Conservation (phyloP, 305 asterid species). For the Rubia tinctorum region DNA sequence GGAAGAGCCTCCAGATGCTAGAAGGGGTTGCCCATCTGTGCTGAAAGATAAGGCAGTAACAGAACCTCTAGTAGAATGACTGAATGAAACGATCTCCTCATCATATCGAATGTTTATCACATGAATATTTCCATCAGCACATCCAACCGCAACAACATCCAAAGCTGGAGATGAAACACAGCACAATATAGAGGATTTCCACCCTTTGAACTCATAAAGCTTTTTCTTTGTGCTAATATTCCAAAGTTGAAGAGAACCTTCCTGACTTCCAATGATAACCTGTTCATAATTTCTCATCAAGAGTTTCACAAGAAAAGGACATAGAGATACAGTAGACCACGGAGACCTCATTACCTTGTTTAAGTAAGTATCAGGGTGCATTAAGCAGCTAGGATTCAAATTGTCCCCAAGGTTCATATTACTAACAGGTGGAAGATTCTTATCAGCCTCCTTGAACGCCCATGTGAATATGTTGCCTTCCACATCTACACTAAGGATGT, state of each 20-base stretch:
- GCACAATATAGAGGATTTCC: constrained; percentile 71
- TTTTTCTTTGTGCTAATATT: constrained; percentile 83
- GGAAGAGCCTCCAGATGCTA: constrained; percentile 95
- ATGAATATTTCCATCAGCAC: constrained; percentile 87
- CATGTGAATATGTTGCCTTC: constrained; percentile 76
- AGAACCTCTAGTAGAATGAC: constrained; percentile 75
- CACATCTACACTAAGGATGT: constrained; percentile 69
- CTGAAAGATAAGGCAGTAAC: constrained; percentile 88
- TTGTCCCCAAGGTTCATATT: constrained; percentile 57
- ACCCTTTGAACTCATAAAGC: constrained; percentile 75
- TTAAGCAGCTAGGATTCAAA: constrained; percentile 81
- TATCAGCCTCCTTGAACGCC: constrained; percentile 70
- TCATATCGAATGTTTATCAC: constrained; percentile 77
- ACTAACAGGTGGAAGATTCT: constrained; percentile 60
- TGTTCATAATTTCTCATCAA: constrained; percentile 31
- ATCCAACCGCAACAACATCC: constrained; percentile 86
- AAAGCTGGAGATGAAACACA: constrained; percentile 94
- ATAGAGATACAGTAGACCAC: constrained; percentile 9
- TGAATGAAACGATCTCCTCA: constrained; percentile 71
- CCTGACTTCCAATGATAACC: constrained; percentile 79
- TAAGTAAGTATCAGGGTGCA: constrained; percentile 95
- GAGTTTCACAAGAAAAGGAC: constrained; percentile 9
- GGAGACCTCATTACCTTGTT: constrained; percentile 60
- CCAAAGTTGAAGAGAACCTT: constrained; percentile 88
- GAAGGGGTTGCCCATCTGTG: constrained; percentile 87